Evolutionary conservation across 2,329 filamentous ascomycete species (phyloP), one percentile per base, ranked within the genome.

Genomic region (Epichloe sylvatica): DNA sequence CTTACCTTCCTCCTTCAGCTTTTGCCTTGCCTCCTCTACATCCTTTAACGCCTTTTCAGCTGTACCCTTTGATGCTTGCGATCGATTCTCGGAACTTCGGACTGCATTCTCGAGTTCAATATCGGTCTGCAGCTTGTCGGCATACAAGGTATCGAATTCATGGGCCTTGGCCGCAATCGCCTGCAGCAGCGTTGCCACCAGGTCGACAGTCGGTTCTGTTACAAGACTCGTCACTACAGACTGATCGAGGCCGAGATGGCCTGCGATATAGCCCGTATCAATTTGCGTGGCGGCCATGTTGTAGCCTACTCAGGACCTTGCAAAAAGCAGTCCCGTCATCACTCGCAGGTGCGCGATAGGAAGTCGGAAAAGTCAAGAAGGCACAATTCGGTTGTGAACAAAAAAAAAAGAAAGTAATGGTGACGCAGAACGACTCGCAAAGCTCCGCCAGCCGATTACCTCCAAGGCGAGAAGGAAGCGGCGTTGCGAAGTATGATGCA

Each of bases 71-170:
- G 92, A 80, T 8, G 82, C 79, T 62, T 91, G 87, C 56, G 83
- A 82, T 66, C 89, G 86, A 23, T 84, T 81, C 63, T 97, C 91
- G 52, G 84, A 83, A 56, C 79, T 85, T 58, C 89, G 83, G 45
- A 95, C 83, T 17, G 84, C 84, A 66, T 88, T 92, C 65, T 98
- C 92, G 7, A 97, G 77, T 70, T 97, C 90, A 42, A 98, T 92
- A 60, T 95, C 88, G 43, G 86, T 73, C 57, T 87, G 83, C 42
- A 96, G 76, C 69, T 96, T 97, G 56, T 94, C 86, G 9, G 91
- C 83, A 59, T 84, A 87, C 39, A 95, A 70, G 38, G 81, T 77
- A 62, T 95, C 88, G 59, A 80, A 83, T 60, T 95, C 88, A 59
- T 83, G 85, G 36, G 86, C 88, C 65, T 92, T 95, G 33, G 73